phyloP scores from a whole-genome alignment of 345 rosid species.

The Turnera subulata region DNA sequence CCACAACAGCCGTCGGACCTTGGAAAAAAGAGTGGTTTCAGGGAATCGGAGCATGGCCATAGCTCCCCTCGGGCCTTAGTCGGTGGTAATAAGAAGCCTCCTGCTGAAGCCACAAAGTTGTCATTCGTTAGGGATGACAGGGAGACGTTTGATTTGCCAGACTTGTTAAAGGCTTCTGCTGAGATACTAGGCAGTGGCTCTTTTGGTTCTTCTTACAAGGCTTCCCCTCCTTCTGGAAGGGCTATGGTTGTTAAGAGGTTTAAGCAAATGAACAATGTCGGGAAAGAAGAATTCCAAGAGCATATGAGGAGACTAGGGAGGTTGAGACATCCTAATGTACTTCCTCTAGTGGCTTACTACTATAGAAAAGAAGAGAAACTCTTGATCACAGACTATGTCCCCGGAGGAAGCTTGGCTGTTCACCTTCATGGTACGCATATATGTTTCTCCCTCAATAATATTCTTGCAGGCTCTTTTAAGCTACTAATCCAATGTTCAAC shows the following conservation, averaged over 20 bases:
- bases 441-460: background rate
- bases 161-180: conserved; percentile 76
- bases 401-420: conserved; percentile 70
- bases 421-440: conserved; percentile 69
- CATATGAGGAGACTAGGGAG: conserved; percentile 83
- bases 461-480: too few relatives aligned
- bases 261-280: conserved; percentile 77
- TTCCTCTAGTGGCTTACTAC: conserved; percentile 78
- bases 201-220: conserved; percentile 81
- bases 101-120: conserved; percentile 29
- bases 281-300: conserved; percentile 72
- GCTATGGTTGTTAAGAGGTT: conserved; percentile 85
- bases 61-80: conserved; percentile 22
- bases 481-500: too few relatives aligned
- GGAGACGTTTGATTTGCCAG: conserved; percentile 69
- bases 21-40: conserved; percentile 35
- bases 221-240: conserved; percentile 38
- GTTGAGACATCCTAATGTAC: conserved; percentile 61
- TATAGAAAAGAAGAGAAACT: conserved; percentile 89
- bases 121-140: conserved; percentile 63
- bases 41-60: conserved; percentile 14
- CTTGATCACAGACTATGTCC: conserved; percentile 49
- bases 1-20: conserved; percentile 40
- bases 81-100: conserved; percentile 26
- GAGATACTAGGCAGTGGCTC: conserved; percentile 86